These are phyloP conservation scores for Ophiocytium majus DNA, from an alignment of 352 stramenopile species.

Conservation along the genomic window DNA sequence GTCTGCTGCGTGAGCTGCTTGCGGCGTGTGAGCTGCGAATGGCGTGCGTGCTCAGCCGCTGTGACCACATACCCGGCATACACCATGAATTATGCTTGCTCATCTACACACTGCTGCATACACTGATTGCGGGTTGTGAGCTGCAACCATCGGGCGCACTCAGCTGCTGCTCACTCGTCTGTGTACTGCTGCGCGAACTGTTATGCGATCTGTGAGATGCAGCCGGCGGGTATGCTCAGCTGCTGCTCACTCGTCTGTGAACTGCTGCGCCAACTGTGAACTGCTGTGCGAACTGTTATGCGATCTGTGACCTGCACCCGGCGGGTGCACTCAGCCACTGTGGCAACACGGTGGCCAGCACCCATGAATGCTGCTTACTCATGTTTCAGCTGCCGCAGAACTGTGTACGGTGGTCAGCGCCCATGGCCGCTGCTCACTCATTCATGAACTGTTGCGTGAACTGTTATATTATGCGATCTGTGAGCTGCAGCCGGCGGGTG, in stretches of 20 bases:
- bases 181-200: neutral
- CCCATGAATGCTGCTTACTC: neutral
- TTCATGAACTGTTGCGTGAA: neutral
- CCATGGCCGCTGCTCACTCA: neutral
- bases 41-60: too few species aligned
- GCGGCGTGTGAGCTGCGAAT: too few species aligned
- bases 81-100: too few species aligned
- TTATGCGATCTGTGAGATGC: too few species aligned
- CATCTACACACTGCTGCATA: too few species aligned
- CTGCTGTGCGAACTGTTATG: neutral
- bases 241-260: too few species aligned
- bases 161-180: too few species aligned
- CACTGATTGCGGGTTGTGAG: too few species aligned
- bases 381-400: neutral
- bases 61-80: too few species aligned
- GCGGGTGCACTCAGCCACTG: neutral
- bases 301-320: neutral
- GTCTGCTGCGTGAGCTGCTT: too few species aligned
- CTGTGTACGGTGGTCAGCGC: neutral
- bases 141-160: too few species aligned
- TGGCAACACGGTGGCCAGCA: neutral
- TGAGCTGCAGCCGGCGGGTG: slow-evolving; percentile 40
- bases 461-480: neutral
- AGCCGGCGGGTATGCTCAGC: too few species aligned
- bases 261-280: neutral